Evolutionary conservation across 768 basidiomycete genomes (phyloP).

Genomic region (Russula griseocarnosa): DNA sequence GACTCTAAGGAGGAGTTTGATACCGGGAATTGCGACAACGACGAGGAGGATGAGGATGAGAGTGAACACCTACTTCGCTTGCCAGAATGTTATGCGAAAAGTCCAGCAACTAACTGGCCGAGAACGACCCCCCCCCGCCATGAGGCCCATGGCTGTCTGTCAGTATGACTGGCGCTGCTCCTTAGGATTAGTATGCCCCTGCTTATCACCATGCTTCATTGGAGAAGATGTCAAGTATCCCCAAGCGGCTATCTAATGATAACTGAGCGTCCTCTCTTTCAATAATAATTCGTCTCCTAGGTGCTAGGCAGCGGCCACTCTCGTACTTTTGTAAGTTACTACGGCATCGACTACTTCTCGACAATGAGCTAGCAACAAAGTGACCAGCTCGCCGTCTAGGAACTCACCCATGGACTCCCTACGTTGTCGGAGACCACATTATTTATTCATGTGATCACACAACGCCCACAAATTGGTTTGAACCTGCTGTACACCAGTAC

Average conservation of each 20-base stretch:
- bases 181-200: background rate
- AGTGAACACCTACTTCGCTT: constrained; percentile 17
- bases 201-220: background rate
- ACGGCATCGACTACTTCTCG: background rate
- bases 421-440: background rate
- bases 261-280: background rate
- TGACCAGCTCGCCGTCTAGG: background rate
- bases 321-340: background rate
- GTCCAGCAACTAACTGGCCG: constrained; percentile 4
- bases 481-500: background rate
- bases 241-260: constrained; percentile 3
- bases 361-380: background rate
- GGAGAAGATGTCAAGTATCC: background rate
- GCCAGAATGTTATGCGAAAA: constrained; percentile 20
- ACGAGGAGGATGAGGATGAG: constrained; percentile 1
- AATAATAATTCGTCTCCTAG: background rate
- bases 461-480: background rate
- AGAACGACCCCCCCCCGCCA: background rate
- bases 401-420: background rate
- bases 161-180: background rate
- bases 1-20: background rate
- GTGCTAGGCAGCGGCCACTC: background rate
- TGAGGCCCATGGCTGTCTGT: background rate
- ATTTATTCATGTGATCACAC: background rate
- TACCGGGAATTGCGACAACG: background rate